Evolutionary conservation across 78 protist genomes (phyloP).

Genomic region (Dictyostelium firmibasis): DNA sequence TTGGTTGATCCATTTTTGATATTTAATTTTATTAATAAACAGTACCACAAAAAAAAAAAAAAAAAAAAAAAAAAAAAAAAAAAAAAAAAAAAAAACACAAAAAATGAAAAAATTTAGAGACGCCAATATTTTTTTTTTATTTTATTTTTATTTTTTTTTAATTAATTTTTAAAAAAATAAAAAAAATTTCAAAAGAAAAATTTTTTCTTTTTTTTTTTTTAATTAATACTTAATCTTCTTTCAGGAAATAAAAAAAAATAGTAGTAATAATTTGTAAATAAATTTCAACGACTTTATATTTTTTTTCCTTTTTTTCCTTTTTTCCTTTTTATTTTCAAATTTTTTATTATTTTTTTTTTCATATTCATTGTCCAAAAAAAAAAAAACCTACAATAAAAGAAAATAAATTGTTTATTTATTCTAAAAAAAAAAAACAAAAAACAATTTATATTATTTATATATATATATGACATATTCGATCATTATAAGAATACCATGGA

Average conservation of each 20-base stretch:
- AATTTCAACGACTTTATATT: too few relatives aligned
- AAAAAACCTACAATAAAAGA: too few relatives aligned
- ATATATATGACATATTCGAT: background rate
- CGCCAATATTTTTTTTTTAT: background rate
- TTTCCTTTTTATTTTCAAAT: too few relatives aligned
- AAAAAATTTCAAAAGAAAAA: background rate
- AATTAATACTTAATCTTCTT: background rate
- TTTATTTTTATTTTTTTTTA: background rate
- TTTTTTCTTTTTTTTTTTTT: background rate
- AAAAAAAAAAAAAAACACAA: background rate
- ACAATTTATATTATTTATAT: background rate
- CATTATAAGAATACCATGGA: background rate
- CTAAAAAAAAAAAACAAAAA: too few relatives aligned
- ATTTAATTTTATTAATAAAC: background rate
- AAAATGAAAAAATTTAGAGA: background rate
- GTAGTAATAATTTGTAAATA: too few relatives aligned
- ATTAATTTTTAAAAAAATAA: background rate
- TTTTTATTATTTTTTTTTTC: too few relatives aligned
- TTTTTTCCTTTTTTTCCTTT: too few relatives aligned
- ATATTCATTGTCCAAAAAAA: too few relatives aligned
- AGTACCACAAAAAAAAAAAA: background rate
- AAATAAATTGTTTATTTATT: background rate
- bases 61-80: background rate
- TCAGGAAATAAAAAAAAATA: too few relatives aligned
- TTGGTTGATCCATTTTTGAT: conserved; percentile 4